These are phyloP conservation scores for Beauveria rudraprayagi DNA, from an alignment of 2,329 filamentous ascomycete genomes.

Conservation along the genomic window DNA sequence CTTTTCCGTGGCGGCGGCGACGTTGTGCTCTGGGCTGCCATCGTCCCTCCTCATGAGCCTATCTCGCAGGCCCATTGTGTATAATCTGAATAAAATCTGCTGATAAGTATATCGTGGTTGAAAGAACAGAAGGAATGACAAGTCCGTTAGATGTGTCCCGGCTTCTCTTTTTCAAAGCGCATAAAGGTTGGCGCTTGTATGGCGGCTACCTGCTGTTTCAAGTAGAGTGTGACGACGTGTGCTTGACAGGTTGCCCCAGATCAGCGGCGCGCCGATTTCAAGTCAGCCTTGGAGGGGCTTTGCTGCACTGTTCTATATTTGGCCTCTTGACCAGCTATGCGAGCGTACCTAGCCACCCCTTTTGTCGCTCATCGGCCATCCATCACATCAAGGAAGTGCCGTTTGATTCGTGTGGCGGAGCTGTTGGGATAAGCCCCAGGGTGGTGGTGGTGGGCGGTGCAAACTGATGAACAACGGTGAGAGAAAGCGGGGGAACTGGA, in stretches of 20 bases:
- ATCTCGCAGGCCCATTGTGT: constrained; percentile 43
- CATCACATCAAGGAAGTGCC: not conserved
- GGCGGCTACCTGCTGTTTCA: not conserved
- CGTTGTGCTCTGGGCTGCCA: constrained; percentile 18
- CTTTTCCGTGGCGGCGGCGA: constrained; percentile 27
- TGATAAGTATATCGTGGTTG: not conserved
- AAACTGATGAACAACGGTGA: not conserved
- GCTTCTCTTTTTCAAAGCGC: not conserved
- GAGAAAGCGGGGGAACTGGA: not conserved
- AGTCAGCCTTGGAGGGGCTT: not conserved
- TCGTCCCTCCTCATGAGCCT: constrained; percentile 47
- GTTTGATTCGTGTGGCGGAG: constrained; percentile 7
- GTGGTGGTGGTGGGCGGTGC: not conserved
- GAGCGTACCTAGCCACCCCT: not conserved
- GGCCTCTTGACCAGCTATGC: not conserved
- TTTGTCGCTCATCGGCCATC: not conserved
- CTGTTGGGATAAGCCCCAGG: not conserved
- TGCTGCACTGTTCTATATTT: not conserved
- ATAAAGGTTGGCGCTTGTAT: not conserved
- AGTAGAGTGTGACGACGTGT: not conserved
- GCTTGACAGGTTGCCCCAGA: not conserved
- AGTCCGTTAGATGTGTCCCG: not conserved
- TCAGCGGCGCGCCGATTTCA: not conserved
- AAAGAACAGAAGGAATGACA: not conserved
- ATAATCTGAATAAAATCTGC: not conserved